phyloP scores from a whole-genome alignment of 176 grass and related monocot species.

The Alopecurus myosuroides region DNA sequence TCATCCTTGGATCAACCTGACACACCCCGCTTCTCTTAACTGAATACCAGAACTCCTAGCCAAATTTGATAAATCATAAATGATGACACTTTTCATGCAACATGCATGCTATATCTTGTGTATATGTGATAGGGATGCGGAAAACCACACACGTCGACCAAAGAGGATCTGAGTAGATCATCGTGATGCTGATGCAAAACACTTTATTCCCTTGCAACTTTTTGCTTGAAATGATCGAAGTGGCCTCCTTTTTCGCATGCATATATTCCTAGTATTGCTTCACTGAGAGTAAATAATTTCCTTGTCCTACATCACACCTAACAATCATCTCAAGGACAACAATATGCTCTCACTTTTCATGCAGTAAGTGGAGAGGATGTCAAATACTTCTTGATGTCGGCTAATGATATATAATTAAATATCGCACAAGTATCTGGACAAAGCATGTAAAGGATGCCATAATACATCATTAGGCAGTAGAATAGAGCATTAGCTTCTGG shows the following conservation, averaged over 20 bases:
- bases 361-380: slow-evolving; percentile 30
- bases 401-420: slow-evolving; percentile 16
- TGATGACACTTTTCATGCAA: neutral
- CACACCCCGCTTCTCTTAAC: neutral
- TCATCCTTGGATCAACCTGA: neutral
- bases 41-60: neutral
- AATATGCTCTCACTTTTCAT: slow-evolving; percentile 22
- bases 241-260: slow-evolving; percentile 47
- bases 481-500: neutral
- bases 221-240: slow-evolving; percentile 43
- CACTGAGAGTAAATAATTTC: slow-evolving; percentile 33
- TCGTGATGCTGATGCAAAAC: neutral
- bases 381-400: slow-evolving; percentile 38
- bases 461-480: slow-evolving; percentile 14
- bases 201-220: slow-evolving; percentile 36
- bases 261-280: slow-evolving; percentile 87
- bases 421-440: slow-evolving; percentile 4
- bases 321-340: slow-evolving; percentile 17
- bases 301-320: slow-evolving; percentile 36
- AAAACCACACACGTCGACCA: slow-evolving; percentile 10
- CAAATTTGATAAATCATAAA: neutral
- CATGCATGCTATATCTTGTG: neutral
- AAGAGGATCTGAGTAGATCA: slow-evolving; percentile 8
- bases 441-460: slow-evolving; percentile 6
- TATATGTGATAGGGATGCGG: neutral